Evolutionary conservation across 2,329 filamentous ascomycete genomes (phyloP), one percentile per base, ranked within the genome.

Genomic region (Lasiodiplodia gonubiensis): DNA sequence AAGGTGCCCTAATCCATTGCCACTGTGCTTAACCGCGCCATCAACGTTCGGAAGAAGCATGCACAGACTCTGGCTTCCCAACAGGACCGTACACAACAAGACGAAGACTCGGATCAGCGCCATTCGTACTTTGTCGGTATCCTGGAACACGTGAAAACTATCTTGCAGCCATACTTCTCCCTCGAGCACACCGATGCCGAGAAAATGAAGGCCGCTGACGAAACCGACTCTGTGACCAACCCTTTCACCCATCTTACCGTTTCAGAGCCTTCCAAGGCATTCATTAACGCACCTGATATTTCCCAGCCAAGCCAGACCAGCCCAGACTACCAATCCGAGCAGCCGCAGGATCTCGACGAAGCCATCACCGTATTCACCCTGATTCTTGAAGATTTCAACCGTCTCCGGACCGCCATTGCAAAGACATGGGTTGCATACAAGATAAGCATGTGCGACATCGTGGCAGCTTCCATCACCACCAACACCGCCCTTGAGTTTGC

Each of bases 221-320:
- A 23, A 35, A 42, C 25, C 46, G 59, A n/a, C 0, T 59, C 72
- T 14, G 23, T 71, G 16, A 27, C 67, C 21, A 81, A 80, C 67
- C 73, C 72, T 23, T 83, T 83, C 68, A 74, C 72, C 2, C 57
- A 68, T 3, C 70, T 83, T 11, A 70, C 74, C 1, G 68, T 82
- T 14, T 73, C 81, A 49, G 80, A 82, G 27, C 75, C 79, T 1
- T 80, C 79, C 0, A 71, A 79, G 25, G 72, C 71, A 4, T 82
- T 82, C 69, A 49, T 79, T 4, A 69, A 77, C 16, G 73, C 76
- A 10, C 74, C 78, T 0, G 70, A 77, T 51, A 54, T 74, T 10
- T 69, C 73, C 48, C 71, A 69, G 39, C 74, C 70, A 67, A 18
- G 25, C 18, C 23, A 18, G 64, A 70, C 64, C 5, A 25, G 33